Percentiles rank a stretch among this genome's conserved stretches.
Conservation (phyloP, 2,329 filamentous ascomycete species). For the Neophaeococcomyces mojaviensis region DNA sequence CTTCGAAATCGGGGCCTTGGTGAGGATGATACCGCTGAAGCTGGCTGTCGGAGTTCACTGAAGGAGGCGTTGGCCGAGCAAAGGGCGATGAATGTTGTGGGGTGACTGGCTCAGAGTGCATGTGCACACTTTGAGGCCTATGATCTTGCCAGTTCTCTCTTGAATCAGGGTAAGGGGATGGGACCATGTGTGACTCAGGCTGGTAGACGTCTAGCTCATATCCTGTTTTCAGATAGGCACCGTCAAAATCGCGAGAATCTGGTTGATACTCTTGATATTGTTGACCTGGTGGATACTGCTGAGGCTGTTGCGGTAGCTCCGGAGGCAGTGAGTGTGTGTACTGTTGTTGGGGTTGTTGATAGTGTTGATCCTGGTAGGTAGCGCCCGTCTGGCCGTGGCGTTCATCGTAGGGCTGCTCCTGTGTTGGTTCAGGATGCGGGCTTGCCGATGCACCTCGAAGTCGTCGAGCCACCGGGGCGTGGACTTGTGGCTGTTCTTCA, state of each 20-base stretch:
- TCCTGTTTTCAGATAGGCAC: slow-evolving; percentile 41
- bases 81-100: slow-evolving; percentile 3
- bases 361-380: slow-evolving; percentile 7
- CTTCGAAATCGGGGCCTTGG: slow-evolving; percentile 7
- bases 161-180: neutral
- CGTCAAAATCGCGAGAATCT: slow-evolving; percentile 47
- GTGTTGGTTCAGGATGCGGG: neutral
- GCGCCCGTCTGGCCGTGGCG: neutral
- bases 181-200: neutral
- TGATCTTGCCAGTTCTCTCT: slow-evolving; percentile 4
- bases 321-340: slow-evolving; percentile 41
- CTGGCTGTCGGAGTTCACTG: slow-evolving; percentile 9
- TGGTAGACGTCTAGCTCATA: neutral
- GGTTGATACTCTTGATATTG: neutral
- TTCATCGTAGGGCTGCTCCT: slow-evolving; percentile 1
- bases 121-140: slow-evolving; percentile 6
- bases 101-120: slow-evolving; percentile 3
- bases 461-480: slow-evolving; percentile 12
- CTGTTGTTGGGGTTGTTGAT: slow-evolving; percentile 28
- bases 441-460: slow-evolving; percentile 12
- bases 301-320: slow-evolving; percentile 43
- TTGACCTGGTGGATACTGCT: slow-evolving; percentile 39
- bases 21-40: slow-evolving; percentile 9
- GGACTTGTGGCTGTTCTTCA: slow-evolving; percentile 1
- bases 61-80: slow-evolving; percentile 13